A percentile compares a stretch with the other conserved stretches of the same genome.
Evolutionary conservation across 345 rosid genomes (phyloP).

Genomic region (Populus alba): DNA sequence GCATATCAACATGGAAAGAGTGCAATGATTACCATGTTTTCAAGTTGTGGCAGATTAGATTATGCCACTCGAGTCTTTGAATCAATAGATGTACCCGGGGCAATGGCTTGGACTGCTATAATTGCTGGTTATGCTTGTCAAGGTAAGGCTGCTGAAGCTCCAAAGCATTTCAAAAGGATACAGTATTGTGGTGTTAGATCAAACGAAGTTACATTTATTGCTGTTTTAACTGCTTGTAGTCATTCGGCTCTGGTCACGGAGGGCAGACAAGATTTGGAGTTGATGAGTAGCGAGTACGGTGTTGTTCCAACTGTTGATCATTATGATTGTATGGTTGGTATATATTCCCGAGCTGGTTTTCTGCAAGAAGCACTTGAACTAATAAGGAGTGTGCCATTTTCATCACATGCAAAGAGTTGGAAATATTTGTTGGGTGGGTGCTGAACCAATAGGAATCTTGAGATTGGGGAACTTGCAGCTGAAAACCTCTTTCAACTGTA

Average conservation of each 20-base stretch:
- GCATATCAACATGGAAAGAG: conserved; percentile 58
- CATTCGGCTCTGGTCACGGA: conserved; percentile 60
- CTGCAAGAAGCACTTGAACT: conserved; percentile 51
- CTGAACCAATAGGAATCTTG: conserved; percentile 60
- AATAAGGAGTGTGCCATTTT: conserved; percentile 55
- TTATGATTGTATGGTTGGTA: conserved; percentile 61
- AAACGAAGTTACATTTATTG: conserved; percentile 64
- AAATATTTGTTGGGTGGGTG: conserved; percentile 74
- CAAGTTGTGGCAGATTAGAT: conserved; percentile 65
- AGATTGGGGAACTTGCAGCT: conserved; percentile 62
- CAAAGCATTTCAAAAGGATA: conserved; percentile 56
- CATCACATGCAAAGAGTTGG: conserved; percentile 70
- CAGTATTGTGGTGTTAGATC: conserved; percentile 43
- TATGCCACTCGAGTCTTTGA: conserved; percentile 54
- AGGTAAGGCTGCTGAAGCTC: conserved; percentile 64
- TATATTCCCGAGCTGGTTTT: conserved; percentile 62
- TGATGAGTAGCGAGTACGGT: conserved; percentile 45
- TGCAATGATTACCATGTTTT: conserved; percentile 65
- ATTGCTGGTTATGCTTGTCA: conserved; percentile 68
- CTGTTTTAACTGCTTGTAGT: conserved; percentile 72
- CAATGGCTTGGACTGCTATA: conserved; percentile 75
- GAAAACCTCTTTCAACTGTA: conserved; percentile 51
- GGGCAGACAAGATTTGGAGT: conserved; percentile 46
- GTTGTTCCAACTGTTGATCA: conserved; percentile 65
- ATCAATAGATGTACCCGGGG: conserved; percentile 54